Evolutionary conservation across 805 yeast species (phyloP).

Genomic region (Candida jianshihensis): DNA sequence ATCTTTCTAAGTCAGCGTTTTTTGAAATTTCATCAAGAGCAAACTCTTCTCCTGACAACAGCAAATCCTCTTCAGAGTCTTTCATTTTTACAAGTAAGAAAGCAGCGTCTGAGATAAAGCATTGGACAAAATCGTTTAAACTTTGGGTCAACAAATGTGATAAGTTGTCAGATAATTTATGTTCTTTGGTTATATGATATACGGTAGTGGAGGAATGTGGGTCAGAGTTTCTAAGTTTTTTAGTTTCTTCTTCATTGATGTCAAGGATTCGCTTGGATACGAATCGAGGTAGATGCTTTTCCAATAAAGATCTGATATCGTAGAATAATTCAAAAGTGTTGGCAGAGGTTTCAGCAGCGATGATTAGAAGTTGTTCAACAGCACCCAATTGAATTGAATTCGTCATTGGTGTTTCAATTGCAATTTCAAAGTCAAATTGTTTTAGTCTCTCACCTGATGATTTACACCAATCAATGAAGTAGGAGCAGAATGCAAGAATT

Average conservation of each 20-base stretch:
- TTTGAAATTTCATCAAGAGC: constrained; percentile 58
- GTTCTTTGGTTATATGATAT: constrained; percentile 15
- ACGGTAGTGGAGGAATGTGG: constrained; percentile 14
- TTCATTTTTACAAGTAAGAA: constrained; percentile 58
- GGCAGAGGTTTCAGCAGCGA: constrained; percentile 50
- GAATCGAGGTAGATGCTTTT: constrained; percentile 56
- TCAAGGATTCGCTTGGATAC: constrained; percentile 47
- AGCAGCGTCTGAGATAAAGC: constrained; percentile 58
- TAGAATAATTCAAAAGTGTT: constrained; percentile 45
- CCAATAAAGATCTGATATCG: constrained; percentile 60
- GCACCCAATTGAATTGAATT: constrained; percentile 58
- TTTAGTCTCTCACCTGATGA: constrained; percentile 32
- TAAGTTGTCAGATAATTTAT: constrained; percentile 19
- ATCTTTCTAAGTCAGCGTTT: constrained; percentile 81
- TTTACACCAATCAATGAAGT: constrained; percentile 66
- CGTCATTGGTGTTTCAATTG: constrained; percentile 54
- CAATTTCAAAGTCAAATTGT: constrained; percentile 45
- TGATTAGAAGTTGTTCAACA: constrained; percentile 56
- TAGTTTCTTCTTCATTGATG: constrained; percentile 36
- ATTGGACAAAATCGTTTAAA: constrained; percentile 45
- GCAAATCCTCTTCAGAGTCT: constrained; percentile 68
- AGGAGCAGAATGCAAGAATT: constrained; percentile 45
- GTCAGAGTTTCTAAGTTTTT: constrained; percentile 23
- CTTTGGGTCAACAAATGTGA: constrained; percentile 27
- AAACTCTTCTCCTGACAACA: constrained; percentile 50